These are phyloP conservation scores for Capsella bursapastoris DNA, from an alignment of 345 rosid genomes.

Conservation along the genomic window DNA sequence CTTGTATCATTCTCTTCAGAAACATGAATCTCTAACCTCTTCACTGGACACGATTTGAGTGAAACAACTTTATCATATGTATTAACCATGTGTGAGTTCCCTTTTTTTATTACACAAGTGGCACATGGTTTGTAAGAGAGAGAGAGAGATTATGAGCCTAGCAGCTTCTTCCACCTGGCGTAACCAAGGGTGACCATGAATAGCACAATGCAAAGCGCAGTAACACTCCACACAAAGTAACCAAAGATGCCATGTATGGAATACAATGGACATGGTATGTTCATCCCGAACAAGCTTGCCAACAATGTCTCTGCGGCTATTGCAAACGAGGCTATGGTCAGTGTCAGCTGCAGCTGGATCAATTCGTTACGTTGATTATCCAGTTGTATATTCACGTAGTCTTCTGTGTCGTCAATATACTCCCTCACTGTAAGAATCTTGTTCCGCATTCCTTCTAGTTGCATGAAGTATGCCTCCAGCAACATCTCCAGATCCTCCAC, in stretches of 20 bases:
- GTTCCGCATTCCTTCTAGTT: constrained; percentile 91
- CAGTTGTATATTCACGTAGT: constrained; percentile 88
- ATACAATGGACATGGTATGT: constrained; percentile 67
- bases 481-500: constrained; percentile 95
- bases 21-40: neutral
- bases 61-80: neutral
- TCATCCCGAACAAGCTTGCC: constrained; percentile 74
- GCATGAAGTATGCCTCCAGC: constrained; percentile 94
- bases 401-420: constrained; percentile 94
- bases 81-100: neutral
- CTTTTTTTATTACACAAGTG: constrained; percentile 17
- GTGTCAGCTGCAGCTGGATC: constrained; percentile 78
- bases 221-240: constrained; percentile 56
- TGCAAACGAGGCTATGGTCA: constrained; percentile 82
- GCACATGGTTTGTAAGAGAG: neutral
- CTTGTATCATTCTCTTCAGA: neutral
- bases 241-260: constrained; percentile 50
- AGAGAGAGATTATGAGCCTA: constrained; percentile 55
- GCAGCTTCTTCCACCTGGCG: constrained; percentile 95
- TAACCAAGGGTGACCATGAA: constrained; percentile 80
- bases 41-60: constrained; percentile 3
- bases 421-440: constrained; percentile 93
- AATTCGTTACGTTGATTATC: constrained; percentile 91
- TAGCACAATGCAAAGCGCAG: constrained; percentile 57
- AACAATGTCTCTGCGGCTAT: constrained; percentile 70